phyloP scores from a whole-genome alignment of 306 rosid species.

The Styphnolobium japonicum region DNA sequence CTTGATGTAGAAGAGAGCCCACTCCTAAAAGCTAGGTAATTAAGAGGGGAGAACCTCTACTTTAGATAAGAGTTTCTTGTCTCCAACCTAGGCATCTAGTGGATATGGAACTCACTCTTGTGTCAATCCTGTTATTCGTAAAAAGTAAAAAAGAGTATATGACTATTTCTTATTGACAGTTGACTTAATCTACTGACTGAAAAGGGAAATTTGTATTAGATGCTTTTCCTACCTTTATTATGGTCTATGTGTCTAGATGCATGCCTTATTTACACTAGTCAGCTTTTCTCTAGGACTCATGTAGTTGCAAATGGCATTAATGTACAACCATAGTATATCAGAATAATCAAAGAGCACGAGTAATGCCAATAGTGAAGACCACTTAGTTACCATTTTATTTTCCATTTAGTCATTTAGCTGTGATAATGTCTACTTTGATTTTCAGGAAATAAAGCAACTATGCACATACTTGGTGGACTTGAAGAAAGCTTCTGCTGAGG shows the following conservation, averaged over 20 bases:
- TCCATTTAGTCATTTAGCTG: background rate
- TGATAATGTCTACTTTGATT: background rate
- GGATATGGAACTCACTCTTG: background rate
- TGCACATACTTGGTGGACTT: conserved; percentile 81
- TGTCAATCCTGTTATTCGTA: background rate
- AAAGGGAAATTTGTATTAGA: background rate
- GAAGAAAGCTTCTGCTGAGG: conserved; percentile 94
- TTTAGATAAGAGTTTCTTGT: background rate
- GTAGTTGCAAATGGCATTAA: background rate
- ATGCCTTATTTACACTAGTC: background rate
- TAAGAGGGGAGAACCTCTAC: background rate
- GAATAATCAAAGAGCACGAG: background rate
- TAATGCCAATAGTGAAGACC: background rate
- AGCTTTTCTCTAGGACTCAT: background rate
- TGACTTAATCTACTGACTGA: background rate
- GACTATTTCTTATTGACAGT: background rate
- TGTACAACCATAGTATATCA: background rate
- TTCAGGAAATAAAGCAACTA: conserved; percentile 91
- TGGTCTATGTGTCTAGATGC: background rate
- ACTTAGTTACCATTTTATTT: background rate
- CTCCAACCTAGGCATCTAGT: background rate
- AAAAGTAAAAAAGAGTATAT: background rate
- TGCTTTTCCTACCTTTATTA: background rate
- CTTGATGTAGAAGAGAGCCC: background rate
- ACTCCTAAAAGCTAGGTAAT: background rate